Percentiles rank a stretch among this genome's conserved stretches.
Conservation (phyloP, 805 yeast genomes). For the Torulaspora franciscae region DNA sequence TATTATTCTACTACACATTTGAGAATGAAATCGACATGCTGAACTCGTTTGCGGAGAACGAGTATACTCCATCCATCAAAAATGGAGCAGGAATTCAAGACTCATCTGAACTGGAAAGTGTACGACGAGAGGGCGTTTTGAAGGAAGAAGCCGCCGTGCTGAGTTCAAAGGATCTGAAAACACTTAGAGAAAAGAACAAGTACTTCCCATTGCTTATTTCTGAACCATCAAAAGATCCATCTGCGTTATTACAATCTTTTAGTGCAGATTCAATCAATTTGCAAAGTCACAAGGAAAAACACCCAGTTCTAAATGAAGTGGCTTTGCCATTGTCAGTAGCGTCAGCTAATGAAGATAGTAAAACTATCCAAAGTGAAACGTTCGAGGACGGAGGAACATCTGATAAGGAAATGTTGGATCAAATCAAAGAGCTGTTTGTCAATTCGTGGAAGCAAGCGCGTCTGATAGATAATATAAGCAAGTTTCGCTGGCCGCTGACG, state of each 20-base stretch:
- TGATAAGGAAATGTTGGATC: constrained; percentile 27
- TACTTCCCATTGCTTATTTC: constrained; percentile 37
- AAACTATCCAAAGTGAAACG: constrained; percentile 29
- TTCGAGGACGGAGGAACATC: constrained; percentile 31
- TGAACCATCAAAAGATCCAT: constrained; percentile 21
- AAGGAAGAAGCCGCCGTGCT: constrained; percentile 5
- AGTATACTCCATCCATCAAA: constrained; percentile 32
- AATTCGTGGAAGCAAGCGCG: constrained; percentile 40
- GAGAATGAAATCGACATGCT: constrained; percentile 35
- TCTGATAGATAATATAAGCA: constrained; percentile 32
- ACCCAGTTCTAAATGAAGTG: constrained; percentile 28
- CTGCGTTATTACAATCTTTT: constrained; percentile 15
- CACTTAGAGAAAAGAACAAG: constrained; percentile 35
- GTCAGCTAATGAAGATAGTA: constrained; percentile 1
- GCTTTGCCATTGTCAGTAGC: constrained; percentile 20
- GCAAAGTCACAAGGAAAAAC: constrained; percentile 23
- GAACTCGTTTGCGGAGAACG: constrained; percentile 36
- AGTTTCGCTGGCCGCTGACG: constrained; percentile 49
- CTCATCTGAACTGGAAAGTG: background rate
- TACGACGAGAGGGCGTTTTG: background rate
- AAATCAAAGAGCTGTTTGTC: constrained; percentile 38
- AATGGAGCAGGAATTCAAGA: constrained; percentile 3
- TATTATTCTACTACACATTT: constrained; percentile 35
- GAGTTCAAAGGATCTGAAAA: constrained; percentile 22
- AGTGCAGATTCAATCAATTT: constrained; percentile 16